Base-by-base conservation (phyloP, 495 filamentous ascomycete species). In the Chaetomium tenue region DNA sequence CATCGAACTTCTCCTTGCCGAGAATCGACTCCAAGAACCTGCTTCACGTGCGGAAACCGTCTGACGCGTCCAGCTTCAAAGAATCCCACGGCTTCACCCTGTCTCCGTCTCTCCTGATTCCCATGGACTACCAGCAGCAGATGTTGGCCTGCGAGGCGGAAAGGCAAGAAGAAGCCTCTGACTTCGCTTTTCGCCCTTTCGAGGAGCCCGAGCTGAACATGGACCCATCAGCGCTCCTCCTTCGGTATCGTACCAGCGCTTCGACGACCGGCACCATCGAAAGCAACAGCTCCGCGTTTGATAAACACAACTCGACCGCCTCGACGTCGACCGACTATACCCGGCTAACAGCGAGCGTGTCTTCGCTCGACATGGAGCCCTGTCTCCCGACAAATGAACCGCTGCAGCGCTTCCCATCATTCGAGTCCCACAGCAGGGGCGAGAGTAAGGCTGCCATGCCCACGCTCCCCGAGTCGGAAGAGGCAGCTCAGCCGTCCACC, bases 11-110 rank as follows among this genome's bases (percentile, higher is more conserved):
- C 48, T 80, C 78, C 23, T 65, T 79, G 47, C 79, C 79, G 3
- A 68, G 71, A 30, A 58, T 67, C 42, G 74, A 78, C 39, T 71
- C 66, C 50, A 62, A 73, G 28, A 74, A 72, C 33, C 64, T 66
- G 2, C 69, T 71, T 7, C 70, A 74, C 53, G 71, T 69, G 11
- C 71, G 76, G 30, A 73, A 75, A 47, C 69, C 73, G 7, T 83
- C 82, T 1, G 72, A 78, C 51, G 80, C 78, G 11, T 79, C 76
- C 16, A 83, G 78, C 68, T 84, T 83, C 70, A 80, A 80, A 64
- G 83, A 84, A 67, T 79, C 77, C 13, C 82, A 86, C 60, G 81
- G 81, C 53, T 84, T 86, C 68, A 76, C 70, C 58, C 70, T 86
- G 7, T 84, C 82, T 25, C 83, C 83, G 5, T 80, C 81, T 16